Conservation (phyloP, 371 early-diverging fungal genomes). For the Nematocida parisii region DNA sequence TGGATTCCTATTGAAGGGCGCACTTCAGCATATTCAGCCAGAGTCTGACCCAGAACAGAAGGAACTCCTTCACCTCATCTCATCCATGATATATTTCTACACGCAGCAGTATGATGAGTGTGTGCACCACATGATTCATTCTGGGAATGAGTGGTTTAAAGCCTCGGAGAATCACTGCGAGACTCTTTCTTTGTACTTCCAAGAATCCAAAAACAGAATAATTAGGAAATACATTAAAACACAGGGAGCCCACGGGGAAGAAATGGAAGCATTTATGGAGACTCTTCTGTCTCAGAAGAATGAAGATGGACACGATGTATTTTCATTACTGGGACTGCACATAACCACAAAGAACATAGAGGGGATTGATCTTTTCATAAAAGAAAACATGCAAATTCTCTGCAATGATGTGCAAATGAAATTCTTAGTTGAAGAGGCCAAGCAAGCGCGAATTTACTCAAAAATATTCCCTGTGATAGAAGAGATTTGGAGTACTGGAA, state of each 20-base stretch:
- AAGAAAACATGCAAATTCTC: background rate
- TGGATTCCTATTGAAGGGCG: constrained; percentile 24
- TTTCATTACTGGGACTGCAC: constrained; percentile 36
- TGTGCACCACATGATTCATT: constrained; percentile 22
- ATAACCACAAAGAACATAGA: constrained; percentile 25
- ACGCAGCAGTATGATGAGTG: constrained; percentile 41
- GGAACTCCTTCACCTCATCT: constrained; percentile 30
- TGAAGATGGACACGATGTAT: constrained; percentile 3
- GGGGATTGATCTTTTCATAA: constrained; percentile 19
- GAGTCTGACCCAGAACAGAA: constrained; percentile 16
- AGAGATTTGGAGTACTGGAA: constrained; percentile 31
- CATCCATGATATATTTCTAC: constrained; percentile 56
- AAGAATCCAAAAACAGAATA: constrained; percentile 47
- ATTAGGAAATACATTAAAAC: constrained; percentile 51
- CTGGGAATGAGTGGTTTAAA: constrained; percentile 40
- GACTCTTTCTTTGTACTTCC: constrained; percentile 38
- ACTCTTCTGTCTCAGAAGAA: background rate
- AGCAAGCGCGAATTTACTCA: constrained; percentile 18
- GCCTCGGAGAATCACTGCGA: constrained; percentile 2
- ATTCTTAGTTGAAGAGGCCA: constrained; percentile 38
- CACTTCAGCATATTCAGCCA: background rate
- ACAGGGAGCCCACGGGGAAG: background rate
- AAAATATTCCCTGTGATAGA: constrained; percentile 9
- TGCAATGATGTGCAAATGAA: constrained; percentile 9
- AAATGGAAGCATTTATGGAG: constrained; percentile 31